These are phyloP conservation scores for Paecilomyces sp. DNA, from an alignment of 2,329 filamentous ascomycete species.

Conservation along the genomic window DNA sequence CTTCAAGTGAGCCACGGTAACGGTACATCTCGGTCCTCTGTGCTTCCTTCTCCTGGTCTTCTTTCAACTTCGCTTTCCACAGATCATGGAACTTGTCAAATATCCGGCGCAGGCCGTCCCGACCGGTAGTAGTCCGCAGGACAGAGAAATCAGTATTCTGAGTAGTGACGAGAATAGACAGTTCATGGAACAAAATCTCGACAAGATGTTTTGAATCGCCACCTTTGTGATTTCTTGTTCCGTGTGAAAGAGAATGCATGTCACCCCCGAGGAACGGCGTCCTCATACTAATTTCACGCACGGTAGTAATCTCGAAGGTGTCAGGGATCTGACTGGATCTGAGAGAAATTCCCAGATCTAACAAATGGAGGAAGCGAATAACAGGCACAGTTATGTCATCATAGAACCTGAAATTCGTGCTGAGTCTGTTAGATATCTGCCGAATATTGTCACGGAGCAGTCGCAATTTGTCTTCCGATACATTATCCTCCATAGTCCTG, in stretches of 20 bases:
- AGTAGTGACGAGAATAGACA: slow-evolving; percentile 27
- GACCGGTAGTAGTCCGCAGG: slow-evolving; percentile 35
- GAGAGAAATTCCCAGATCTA: slow-evolving; percentile 68
- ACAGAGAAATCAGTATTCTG: slow-evolving; percentile 24
- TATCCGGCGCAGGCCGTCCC: slow-evolving; percentile 55
- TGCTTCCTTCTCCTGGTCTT: slow-evolving; percentile 69
- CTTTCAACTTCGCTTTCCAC: slow-evolving; percentile 70
- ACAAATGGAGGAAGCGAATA: slow-evolving; percentile 69
- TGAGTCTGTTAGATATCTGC: slow-evolving; percentile 64
- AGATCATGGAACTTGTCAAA: slow-evolving; percentile 69
- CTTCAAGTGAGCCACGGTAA: slow-evolving; percentile 70
- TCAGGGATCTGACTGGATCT: slow-evolving; percentile 24
- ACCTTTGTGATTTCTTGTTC: slow-evolving; percentile 1
- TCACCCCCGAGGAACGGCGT: slow-evolving; percentile 34
- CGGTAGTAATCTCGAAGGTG: slow-evolving; percentile 10
- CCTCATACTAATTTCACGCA: slow-evolving; percentile 23
- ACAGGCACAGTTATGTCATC: slow-evolving; percentile 77
- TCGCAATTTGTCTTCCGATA: slow-evolving; percentile 24
- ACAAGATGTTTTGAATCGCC: slow-evolving; percentile 18
- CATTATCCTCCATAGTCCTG: slow-evolving; percentile 23
- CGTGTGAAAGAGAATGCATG: slow-evolving; percentile 13
- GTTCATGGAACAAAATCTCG: slow-evolving; percentile 30
- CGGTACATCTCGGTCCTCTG: slow-evolving; percentile 71
- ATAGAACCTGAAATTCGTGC: slow-evolving; percentile 65
- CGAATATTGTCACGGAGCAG: slow-evolving; percentile 51